Evolutionary conservation across 2,329 filamentous ascomycete genomes (phyloP).

Genomic region (Periconia digitata): DNA sequence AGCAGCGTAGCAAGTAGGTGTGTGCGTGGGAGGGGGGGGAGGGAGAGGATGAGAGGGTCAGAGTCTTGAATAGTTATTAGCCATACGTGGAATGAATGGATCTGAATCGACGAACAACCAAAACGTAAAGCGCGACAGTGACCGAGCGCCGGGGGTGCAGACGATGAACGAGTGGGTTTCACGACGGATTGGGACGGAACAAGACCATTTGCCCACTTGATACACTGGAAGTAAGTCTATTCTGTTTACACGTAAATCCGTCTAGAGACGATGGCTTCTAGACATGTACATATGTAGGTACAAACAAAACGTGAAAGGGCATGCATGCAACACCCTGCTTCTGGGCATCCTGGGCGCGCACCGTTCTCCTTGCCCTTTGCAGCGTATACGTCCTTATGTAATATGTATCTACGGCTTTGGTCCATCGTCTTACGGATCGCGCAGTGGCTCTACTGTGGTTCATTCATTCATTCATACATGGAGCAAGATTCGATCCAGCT

Average conservation of each 20-base stretch:
- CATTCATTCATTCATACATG: no score
- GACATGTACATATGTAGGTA: no score
- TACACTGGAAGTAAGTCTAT: no score
- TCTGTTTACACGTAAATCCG: no score
- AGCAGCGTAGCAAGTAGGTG: background rate
- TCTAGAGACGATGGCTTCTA: no score
- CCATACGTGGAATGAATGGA: conserved; percentile 5
- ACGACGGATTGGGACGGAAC: background rate
- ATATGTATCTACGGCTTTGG: no score
- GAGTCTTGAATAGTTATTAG: conserved; percentile 1
- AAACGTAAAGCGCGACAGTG: conserved; percentile 11
- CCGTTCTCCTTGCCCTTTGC: background rate
- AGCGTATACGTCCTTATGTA: background rate
- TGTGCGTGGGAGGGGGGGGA: background rate
- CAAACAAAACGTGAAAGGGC: background rate
- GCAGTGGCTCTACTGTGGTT: no score
- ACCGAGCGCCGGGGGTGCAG: conserved; percentile 11
- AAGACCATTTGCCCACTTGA: background rate
- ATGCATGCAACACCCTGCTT: background rate
- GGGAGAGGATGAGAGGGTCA: conserved; percentile 1
- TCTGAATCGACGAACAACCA: conserved; percentile 7
- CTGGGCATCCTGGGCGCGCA: background rate
- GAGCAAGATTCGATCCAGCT: no score
- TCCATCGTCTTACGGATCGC: no score
- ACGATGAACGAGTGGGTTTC: conserved; percentile 6